phyloP scores from a whole-genome alignment of 306 rosid genomes.

The Cyclanthera cordifolia region DNA sequence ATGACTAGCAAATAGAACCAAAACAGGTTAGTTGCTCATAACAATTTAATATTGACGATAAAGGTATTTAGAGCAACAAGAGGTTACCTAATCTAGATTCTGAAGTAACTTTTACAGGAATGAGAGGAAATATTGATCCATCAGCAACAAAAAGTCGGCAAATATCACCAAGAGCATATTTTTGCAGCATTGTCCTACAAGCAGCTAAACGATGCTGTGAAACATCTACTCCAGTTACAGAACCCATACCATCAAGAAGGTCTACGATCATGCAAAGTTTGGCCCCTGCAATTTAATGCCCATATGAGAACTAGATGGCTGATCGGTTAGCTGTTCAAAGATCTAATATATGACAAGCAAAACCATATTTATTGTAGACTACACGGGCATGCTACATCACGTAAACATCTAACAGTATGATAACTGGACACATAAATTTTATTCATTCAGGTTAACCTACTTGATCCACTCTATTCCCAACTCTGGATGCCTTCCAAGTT shows the following conservation, averaged over 20 bases:
- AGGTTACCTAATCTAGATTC: slow-evolving; percentile 41
- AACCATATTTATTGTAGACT: background rate
- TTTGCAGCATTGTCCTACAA: slow-evolving; percentile 78
- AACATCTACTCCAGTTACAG: slow-evolving; percentile 80
- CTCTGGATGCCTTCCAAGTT: background rate
- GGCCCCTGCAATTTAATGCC: slow-evolving; percentile 45
- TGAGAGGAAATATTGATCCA: slow-evolving; percentile 57
- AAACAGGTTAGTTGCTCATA: background rate
- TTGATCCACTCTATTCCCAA: background rate
- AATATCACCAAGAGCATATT: slow-evolving; percentile 50
- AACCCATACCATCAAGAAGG: slow-evolving; percentile 68
- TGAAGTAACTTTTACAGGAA: slow-evolving; percentile 28
- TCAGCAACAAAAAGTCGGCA: slow-evolving; percentile 86
- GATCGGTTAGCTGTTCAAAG: slow-evolving; percentile 6
- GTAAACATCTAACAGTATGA: background rate
- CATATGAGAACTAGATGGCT: background rate
- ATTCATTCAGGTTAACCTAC: background rate
- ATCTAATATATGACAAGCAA: background rate
- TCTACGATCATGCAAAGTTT: slow-evolving; percentile 75
- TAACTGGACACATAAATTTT: background rate
- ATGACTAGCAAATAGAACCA: background rate
- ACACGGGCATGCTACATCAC: background rate
- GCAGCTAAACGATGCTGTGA: slow-evolving; percentile 83
- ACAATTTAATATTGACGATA: background rate
- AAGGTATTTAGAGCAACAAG: background rate